A percentile compares a stretch with the other conserved stretches of the same genome.
These are phyloP conservation scores for Alternaria brassicicola DNA, from an alignment of 2,329 filamentous ascomycete genomes.

Conservation along the genomic window DNA sequence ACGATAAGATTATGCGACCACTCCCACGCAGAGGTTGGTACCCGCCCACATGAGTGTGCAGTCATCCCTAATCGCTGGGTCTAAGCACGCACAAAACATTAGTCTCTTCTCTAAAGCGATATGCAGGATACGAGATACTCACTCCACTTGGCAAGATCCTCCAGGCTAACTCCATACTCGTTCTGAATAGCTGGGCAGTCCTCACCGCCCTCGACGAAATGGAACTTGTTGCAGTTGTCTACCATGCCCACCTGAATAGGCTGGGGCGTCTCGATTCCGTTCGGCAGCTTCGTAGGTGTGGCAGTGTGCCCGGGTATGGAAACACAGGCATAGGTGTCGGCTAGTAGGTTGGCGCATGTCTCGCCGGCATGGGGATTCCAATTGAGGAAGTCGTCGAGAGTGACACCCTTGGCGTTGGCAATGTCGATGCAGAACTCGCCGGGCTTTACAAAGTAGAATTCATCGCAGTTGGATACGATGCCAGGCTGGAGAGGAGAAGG, in stretches of 20 bases:
- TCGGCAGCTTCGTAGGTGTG: constrained; percentile 3
- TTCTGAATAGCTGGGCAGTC: constrained; percentile 5
- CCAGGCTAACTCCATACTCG: constrained; percentile 8
- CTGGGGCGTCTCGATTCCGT: constrained; percentile 7
- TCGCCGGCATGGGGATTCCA: constrained; percentile 16
- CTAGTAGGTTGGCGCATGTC: constrained; percentile 11
- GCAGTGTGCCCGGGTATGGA: constrained; percentile 13
- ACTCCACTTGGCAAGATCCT: constrained; percentile 21
- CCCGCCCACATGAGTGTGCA: constrained; percentile 12
- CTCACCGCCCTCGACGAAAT: constrained; percentile 3
- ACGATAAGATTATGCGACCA: not conserved
- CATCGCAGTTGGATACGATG: constrained; percentile 14
- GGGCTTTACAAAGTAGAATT: constrained; percentile 12
- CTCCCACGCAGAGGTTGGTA: not conserved
- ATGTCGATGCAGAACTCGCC: constrained; percentile 12
- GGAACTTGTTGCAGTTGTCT: constrained; percentile 13
- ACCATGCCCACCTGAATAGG: constrained; percentile 12
- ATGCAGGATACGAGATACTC: not conserved
- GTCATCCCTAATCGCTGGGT: not conserved
- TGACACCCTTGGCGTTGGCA: constrained; percentile 8
- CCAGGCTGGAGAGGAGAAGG: constrained; percentile 1
- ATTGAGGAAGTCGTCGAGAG: constrained; percentile 8
- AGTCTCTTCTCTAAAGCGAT: not conserved
- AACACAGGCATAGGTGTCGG: constrained; percentile 18
- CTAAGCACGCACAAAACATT: not conserved